Evolutionary conservation across 2,329 filamentous ascomycete species (phyloP).

Genomic region (Hymenoscyphus fructigenus): DNA sequence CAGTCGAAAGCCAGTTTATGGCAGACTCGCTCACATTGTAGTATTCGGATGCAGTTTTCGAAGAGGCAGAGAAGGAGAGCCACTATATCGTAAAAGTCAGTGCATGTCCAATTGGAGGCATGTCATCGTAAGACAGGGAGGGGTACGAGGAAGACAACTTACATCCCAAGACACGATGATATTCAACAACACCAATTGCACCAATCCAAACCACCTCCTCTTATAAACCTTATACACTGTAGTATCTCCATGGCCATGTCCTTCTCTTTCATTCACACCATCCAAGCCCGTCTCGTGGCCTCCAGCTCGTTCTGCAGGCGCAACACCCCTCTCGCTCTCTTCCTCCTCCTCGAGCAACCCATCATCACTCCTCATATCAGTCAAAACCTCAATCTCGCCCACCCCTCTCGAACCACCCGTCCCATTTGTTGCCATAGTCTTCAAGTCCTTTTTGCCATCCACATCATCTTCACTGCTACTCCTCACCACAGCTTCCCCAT

Average conservation of each 20-base stretch:
- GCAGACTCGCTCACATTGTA: constrained; percentile 71
- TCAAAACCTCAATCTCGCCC: constrained; percentile 28
- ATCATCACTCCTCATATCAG: constrained; percentile 34
- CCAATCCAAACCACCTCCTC: constrained; percentile 83
- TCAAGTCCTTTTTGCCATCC: constrained; percentile 18
- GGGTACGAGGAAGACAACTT: constrained; percentile 44
- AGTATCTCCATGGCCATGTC: constrained; percentile 11
- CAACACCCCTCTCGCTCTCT: constrained; percentile 14
- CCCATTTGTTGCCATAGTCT: constrained; percentile 20
- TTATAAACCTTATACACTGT: constrained; percentile 65
- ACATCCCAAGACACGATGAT: constrained; percentile 95
- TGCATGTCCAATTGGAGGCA: not conserved
- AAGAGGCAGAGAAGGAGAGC: constrained; percentile 88
- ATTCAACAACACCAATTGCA: constrained; percentile 83
- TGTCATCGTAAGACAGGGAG: not conserved
- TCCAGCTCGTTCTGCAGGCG: constrained; percentile 2
- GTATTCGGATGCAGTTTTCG: constrained; percentile 69
- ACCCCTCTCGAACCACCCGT: constrained; percentile 12
- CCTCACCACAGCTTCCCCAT: constrained; percentile 6
- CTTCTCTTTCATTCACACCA: constrained; percentile 8
- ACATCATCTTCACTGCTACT: constrained; percentile 13
- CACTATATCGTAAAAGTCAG: constrained; percentile 54
- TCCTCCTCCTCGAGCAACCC: constrained; percentile 30
- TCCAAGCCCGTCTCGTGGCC: constrained; percentile 3
- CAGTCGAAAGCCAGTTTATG: constrained; percentile 92